Evolutionary conservation across 106 monocot genomes (phyloP).

Genomic region (Platanthera zijinensis): DNA sequence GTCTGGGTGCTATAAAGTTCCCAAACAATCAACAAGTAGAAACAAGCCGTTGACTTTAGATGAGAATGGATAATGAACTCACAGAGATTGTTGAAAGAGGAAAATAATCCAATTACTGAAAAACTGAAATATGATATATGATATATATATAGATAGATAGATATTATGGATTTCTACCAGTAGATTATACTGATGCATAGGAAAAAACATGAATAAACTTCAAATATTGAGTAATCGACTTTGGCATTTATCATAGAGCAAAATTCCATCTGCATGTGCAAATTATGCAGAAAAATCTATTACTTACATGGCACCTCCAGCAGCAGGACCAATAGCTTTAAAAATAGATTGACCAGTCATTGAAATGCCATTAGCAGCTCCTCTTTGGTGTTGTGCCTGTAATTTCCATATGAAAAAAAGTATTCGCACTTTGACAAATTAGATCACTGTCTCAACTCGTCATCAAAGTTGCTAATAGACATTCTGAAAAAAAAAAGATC

Average conservation of each 20-base stretch:
- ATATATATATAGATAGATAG: background rate
- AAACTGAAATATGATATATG: background rate
- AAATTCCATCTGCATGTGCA: background rate
- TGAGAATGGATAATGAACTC: background rate
- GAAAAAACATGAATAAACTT: background rate
- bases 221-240: background rate
- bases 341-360: conserved; percentile 29
- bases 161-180: background rate
- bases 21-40: background rate
- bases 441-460: background rate
- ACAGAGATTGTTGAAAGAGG: background rate
- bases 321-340: conserved; percentile 39
- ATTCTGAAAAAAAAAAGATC: background rate
- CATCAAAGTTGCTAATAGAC: background rate
- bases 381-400: conserved; percentile 42
- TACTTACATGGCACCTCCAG: conserved; percentile 38
- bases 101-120: background rate
- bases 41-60: background rate
- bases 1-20: too few relatives aligned
- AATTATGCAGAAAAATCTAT: background rate
- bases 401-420: background rate
- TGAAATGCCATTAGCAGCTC: conserved; percentile 52
- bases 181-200: background rate
- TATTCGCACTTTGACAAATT: background rate
- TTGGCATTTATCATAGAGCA: background rate